A percentile compares a stretch with the other conserved stretches of the same genome.
phyloP scores from a whole-genome alignment of 1,284 basidiomycete species.

The Puccinia polysora region DNA sequence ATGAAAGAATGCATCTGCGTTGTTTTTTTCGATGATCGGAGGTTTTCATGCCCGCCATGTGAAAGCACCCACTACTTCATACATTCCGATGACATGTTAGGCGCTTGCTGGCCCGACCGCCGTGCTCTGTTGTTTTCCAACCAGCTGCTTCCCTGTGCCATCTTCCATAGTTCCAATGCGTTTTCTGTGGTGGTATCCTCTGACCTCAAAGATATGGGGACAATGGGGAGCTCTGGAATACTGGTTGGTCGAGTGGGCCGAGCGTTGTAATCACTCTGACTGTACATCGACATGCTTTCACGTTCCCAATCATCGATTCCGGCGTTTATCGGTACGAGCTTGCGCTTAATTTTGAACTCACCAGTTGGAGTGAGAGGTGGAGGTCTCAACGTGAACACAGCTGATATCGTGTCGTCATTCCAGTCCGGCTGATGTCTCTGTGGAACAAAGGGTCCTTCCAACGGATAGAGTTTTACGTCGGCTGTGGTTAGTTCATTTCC shows the following conservation, averaged over 20 bases:
- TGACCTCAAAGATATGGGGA: too few relatives aligned
- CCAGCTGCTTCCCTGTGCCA: too few relatives aligned
- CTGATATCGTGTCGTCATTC: background rate
- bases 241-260: background rate
- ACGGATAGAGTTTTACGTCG: constrained; percentile 20
- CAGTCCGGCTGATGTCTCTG: background rate
- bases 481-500: constrained; percentile 18
- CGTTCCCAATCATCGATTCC: constrained; percentile 17
- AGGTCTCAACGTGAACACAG: background rate
- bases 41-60: too few relatives aligned
- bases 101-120: too few relatives aligned
- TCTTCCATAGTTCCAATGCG: too few relatives aligned
- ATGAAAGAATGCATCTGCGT: too few relatives aligned
- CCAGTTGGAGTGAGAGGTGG: background rate
- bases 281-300: constrained; percentile 14
- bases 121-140: too few relatives aligned
- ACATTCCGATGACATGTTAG: too few relatives aligned
- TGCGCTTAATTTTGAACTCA: constrained; percentile 39
- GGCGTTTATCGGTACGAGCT: constrained; percentile 11
- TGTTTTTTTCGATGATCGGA: too few relatives aligned
- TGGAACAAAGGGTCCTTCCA: constrained; percentile 6
- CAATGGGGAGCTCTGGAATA: background rate
- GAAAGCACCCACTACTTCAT: too few relatives aligned
- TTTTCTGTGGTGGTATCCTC: too few relatives aligned
- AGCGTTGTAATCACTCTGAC: background rate